These are phyloP conservation scores for Didymosphaeria variabile DNA, from an alignment of 2,329 filamentous ascomycete species.

Conservation along the genomic window DNA sequence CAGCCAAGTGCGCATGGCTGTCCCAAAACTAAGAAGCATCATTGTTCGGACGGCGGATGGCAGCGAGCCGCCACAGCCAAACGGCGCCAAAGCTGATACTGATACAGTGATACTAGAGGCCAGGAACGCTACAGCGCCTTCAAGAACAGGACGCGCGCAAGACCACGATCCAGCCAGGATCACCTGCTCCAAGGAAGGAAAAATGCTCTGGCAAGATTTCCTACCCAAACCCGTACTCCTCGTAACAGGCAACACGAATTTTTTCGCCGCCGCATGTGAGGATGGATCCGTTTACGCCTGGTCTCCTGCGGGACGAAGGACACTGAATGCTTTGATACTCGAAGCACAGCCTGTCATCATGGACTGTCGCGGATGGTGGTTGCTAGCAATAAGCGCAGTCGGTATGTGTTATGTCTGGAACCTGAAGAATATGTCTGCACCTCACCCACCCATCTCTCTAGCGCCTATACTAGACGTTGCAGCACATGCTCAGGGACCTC, in stretches of 20 bases:
- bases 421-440: slow-evolving; percentile 79
- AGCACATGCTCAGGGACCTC: slow-evolving; percentile 77
- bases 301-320: slow-evolving; percentile 87
- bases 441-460: slow-evolving; percentile 88
- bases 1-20: slow-evolving; percentile 84
- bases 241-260: slow-evolving; percentile 86
- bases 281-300: slow-evolving; percentile 90
- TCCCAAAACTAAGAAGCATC: slow-evolving; percentile 84
- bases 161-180: slow-evolving; percentile 85
- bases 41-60: slow-evolving; percentile 84
- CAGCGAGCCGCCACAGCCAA: slow-evolving; percentile 57
- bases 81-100: slow-evolving; percentile 59
- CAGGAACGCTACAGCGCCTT: slow-evolving; percentile 75
- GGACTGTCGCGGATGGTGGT: slow-evolving; percentile 87
- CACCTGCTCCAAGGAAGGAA: slow-evolving; percentile 80
- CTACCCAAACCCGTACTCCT: slow-evolving; percentile 87
- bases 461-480: slow-evolving; percentile 90
- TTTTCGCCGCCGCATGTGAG: slow-evolving; percentile 94
- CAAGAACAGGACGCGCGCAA: slow-evolving; percentile 67
- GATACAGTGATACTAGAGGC: slow-evolving; percentile 84
- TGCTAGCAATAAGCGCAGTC: slow-evolving; percentile 87
- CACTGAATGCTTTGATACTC: slow-evolving; percentile 84
- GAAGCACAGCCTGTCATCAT: slow-evolving; percentile 95
- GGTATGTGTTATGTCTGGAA: slow-evolving; percentile 96
- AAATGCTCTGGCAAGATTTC: slow-evolving; percentile 91